Percentiles rank a stretch among this genome's conserved stretches.
Conservation (phyloP, 306 rosid species). For the Cicer bijugum region DNA sequence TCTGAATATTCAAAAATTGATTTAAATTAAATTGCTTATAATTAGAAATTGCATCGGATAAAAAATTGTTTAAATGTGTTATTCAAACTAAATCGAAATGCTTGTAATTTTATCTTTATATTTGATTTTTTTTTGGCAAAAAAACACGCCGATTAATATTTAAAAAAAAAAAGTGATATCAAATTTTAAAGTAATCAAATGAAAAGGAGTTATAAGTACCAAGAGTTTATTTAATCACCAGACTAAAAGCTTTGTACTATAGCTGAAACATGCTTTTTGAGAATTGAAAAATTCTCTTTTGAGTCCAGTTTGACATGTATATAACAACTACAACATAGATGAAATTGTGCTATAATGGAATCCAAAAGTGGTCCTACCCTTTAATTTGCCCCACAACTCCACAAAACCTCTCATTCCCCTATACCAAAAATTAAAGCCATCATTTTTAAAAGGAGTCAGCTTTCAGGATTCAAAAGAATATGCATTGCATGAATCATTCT, state of each 20-base stretch:
- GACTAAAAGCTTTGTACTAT: constrained; percentile 47
- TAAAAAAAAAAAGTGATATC: no score
- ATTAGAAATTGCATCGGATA: no score
- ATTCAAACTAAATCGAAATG: no score
- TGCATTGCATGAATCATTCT: constrained; percentile 59
- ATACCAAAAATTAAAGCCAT: constrained; percentile 55
- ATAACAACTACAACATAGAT: constrained; percentile 49
- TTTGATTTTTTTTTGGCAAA: no score
- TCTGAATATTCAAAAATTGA: no score
- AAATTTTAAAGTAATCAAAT: background rate
- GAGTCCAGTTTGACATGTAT: constrained; percentile 53
- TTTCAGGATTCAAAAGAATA: constrained; percentile 79
- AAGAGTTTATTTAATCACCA: constrained; percentile 39
- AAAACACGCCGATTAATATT: no score
- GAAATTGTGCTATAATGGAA: constrained; percentile 67
- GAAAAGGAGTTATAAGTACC: constrained; percentile 33
- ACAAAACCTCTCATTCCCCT: constrained; percentile 39
- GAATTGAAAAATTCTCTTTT: constrained; percentile 52
- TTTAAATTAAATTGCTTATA: no score
- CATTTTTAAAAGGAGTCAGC: constrained; percentile 57
- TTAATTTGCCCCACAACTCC: constrained; percentile 62
- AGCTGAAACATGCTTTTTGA: constrained; percentile 48
- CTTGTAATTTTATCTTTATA: no score
- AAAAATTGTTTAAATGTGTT: no score
- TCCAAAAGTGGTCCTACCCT: constrained; percentile 57